Evolutionary conservation across 495 filamentous ascomycete species (phyloP).

Genomic region (Xylaria venustula): DNA sequence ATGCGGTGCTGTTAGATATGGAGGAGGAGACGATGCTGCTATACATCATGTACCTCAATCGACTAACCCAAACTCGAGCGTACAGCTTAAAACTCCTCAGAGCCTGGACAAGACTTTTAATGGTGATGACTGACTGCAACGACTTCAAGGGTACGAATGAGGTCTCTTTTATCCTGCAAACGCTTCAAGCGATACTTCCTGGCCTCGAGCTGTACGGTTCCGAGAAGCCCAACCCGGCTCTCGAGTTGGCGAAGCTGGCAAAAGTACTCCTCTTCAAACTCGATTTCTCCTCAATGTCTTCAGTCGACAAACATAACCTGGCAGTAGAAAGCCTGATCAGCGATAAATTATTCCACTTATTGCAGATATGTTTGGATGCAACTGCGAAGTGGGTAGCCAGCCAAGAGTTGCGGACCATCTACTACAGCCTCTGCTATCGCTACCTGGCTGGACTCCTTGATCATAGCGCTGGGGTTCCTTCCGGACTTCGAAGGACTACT

Average conservation of each 20-base stretch:
- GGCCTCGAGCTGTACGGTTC: conserved; percentile 73
- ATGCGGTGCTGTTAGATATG: conserved; percentile 54
- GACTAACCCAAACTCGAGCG: conserved; percentile 54
- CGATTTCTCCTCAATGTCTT: conserved; percentile 50
- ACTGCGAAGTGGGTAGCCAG: conserved; percentile 70
- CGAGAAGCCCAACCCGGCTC: conserved; percentile 61
- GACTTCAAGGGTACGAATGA: conserved; percentile 66
- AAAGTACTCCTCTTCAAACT: conserved; percentile 74
- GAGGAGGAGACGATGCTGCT: conserved; percentile 59
- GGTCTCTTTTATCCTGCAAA: conserved; percentile 75
- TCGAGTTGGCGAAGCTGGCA: conserved; percentile 73
- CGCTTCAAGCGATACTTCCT: conserved; percentile 80
- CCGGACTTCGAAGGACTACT: conserved; percentile 61
- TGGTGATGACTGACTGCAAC: conserved; percentile 73
- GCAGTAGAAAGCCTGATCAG: conserved; percentile 70
- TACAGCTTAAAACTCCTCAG: conserved; percentile 64
- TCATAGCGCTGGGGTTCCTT: conserved; percentile 37
- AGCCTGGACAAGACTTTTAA: conserved; percentile 79
- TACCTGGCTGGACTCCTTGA: conserved; percentile 75
- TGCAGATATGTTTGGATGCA: conserved; percentile 75
- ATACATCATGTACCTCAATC: conserved; percentile 62
- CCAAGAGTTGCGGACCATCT: conserved; percentile 68
- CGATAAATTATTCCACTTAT: conserved; percentile 87
- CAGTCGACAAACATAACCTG: conserved; percentile 41
- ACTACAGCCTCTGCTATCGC: conserved; percentile 84